A percentile compares a stretch with the other conserved stretches of the same genome.
These are phyloP conservation scores for Furcasterigmium furcatum DNA, from an alignment of 2,329 filamentous ascomycete species.

Conservation along the genomic window DNA sequence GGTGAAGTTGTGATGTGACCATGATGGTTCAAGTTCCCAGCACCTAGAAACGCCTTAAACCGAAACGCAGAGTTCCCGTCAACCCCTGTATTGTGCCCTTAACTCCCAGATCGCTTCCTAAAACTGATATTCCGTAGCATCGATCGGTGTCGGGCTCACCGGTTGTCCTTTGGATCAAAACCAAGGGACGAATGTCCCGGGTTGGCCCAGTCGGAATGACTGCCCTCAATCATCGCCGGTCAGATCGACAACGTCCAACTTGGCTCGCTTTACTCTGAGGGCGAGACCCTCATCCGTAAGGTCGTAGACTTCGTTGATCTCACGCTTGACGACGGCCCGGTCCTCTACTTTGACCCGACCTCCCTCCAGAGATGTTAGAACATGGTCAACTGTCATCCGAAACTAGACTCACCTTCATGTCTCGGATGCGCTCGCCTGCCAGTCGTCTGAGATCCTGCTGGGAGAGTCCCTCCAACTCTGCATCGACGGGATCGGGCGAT, in stretches of 20 bases:
- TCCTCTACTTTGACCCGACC: conserved; percentile 3
- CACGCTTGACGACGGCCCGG: conserved; percentile 19
- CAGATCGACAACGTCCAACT: background rate
- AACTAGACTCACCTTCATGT: conserved; percentile 16
- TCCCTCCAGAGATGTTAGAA: conserved; percentile 3
- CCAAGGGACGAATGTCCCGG: background rate
- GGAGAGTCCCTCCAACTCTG: conserved; percentile 14
- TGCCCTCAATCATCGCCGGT: background rate
- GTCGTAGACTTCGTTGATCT: conserved; percentile 18
- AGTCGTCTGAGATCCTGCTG: conserved; percentile 20
- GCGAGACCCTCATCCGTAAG: conserved; percentile 16
- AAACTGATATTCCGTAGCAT: too few species aligned
- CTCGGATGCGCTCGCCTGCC: conserved; percentile 21
- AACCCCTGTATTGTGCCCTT: too few species aligned
- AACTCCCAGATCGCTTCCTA: too few species aligned
- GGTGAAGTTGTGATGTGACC: too few species aligned
- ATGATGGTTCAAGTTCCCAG: too few species aligned
- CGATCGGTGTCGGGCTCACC: too few species aligned
- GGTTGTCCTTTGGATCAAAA: too few species aligned
- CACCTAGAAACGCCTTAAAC: too few species aligned
- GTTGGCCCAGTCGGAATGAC: background rate
- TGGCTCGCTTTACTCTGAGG: background rate
- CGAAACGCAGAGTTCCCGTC: too few species aligned
- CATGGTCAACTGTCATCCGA: background rate
- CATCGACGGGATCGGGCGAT: conserved; percentile 12